These are phyloP conservation scores for Suillus decipiens DNA, from an alignment of 768 basidiomycete genomes.

Conservation along the genomic window DNA sequence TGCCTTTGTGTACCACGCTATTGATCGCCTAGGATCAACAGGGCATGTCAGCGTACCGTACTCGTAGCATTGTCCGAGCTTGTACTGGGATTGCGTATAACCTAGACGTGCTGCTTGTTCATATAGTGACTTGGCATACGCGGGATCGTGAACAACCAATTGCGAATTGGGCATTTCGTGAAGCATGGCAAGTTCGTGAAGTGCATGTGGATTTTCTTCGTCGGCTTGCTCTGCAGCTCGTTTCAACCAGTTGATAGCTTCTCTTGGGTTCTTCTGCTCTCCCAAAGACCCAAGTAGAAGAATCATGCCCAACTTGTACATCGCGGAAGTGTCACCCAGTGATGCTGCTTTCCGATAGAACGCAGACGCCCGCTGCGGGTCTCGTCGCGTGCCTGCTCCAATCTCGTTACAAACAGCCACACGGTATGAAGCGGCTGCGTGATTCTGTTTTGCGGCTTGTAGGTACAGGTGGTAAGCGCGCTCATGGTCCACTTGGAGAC, in stretches of 20 bases:
- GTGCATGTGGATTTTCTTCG: slow-evolving; percentile 95
- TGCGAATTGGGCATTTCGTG: slow-evolving; percentile 71
- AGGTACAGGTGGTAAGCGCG: slow-evolving; percentile 96
- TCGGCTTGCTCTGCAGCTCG: slow-evolving; percentile 97
- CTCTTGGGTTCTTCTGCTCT: slow-evolving; percentile 83
- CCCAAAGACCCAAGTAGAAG: slow-evolving; percentile 82
- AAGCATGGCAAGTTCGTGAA: slow-evolving; percentile 91
- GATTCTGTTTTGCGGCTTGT: slow-evolving; percentile 96
- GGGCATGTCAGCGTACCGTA: slow-evolving; percentile 88
- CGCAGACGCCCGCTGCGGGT: slow-evolving; percentile 84
- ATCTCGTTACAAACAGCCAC: slow-evolving; percentile 99
- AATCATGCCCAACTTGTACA: slow-evolving; percentile 99
- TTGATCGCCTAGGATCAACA: slow-evolving; percentile 90
- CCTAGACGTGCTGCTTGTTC: slow-evolving; percentile 92
- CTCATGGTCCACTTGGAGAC: slow-evolving; percentile 96
- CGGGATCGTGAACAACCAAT: slow-evolving; percentile 77
- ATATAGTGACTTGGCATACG: slow-evolving; percentile 81
- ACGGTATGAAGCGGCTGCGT: slow-evolving; percentile 91
- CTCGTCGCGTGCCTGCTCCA: slow-evolving; percentile 91
- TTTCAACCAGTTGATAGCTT: slow-evolving; percentile 93
- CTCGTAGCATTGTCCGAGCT: slow-evolving; percentile 94
- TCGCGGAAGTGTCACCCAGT: slow-evolving; percentile 94
- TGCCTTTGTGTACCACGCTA: slow-evolving; percentile 98
- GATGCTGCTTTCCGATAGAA: slow-evolving; percentile 98
- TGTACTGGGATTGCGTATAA: slow-evolving; percentile 92